Percentiles rank a stretch among this genome's conserved stretches.
Conservation (phyloP, 306 rosid species). For the Ziziphus jujuba region DNA sequence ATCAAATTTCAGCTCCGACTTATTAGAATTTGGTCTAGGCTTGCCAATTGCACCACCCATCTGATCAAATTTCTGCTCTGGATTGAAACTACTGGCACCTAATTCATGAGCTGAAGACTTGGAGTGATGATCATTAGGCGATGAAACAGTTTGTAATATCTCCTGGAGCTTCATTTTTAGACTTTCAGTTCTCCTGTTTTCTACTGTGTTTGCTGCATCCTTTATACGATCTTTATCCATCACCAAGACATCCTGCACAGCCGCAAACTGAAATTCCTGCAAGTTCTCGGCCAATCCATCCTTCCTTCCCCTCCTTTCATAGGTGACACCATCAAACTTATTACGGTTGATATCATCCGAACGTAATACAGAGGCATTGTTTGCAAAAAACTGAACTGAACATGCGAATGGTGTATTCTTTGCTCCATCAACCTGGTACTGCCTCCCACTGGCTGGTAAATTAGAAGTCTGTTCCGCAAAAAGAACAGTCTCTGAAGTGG, state of each 20-base stretch:
- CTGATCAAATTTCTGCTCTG: conserved; percentile 41
- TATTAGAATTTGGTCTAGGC: conserved; percentile 52
- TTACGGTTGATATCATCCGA: conserved; percentile 43
- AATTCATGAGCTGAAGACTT: conserved; percentile 41
- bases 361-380: conserved; percentile 40
- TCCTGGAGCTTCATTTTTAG: conserved; percentile 83
- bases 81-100: conserved; percentile 33
- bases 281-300: conserved; percentile 34
- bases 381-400: conserved; percentile 36
- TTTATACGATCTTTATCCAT: conserved; percentile 38
- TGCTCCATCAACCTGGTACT: conserved; percentile 36
- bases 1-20: conserved; percentile 36
- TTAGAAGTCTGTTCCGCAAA: conserved; percentile 40
- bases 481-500: conserved; percentile 39
- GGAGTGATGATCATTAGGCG: conserved; percentile 45
- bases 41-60: conserved; percentile 40
- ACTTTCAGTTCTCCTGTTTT: conserved; percentile 54
- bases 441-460: conserved; percentile 42
- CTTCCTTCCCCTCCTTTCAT: conserved; percentile 47
- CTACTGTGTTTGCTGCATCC: conserved; percentile 46
- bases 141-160: conserved; percentile 68
- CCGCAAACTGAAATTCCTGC: conserved; percentile 54
- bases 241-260: conserved; percentile 33
- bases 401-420: conserved; percentile 36
- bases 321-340: conserved; percentile 37